These are phyloP conservation scores for Polygonum maritimum DNA, from an alignment of 148 eudicot genomes.

Conservation along the genomic window DNA sequence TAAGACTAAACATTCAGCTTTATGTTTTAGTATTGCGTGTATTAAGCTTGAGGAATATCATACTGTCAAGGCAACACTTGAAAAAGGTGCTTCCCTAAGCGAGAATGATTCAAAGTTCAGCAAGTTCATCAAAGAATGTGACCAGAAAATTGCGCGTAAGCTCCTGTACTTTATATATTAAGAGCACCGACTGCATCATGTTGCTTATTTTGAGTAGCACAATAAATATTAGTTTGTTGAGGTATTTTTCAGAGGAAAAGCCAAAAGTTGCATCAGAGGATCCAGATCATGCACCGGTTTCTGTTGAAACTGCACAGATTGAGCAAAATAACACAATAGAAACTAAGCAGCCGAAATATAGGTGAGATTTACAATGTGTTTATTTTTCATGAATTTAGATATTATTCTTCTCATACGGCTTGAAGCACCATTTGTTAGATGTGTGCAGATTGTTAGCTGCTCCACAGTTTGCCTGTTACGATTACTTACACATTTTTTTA, in stretches of 20 bases:
- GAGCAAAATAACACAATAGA: background rate
- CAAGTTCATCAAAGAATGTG: no score
- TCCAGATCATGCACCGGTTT: background rate
- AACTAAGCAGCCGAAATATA: background rate
- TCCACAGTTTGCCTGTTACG: background rate
- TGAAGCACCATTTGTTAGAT: background rate
- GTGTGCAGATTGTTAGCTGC: background rate
- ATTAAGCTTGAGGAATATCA: no score
- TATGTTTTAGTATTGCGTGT: no score
- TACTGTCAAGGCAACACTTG: no score
- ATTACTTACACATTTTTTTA: background rate
- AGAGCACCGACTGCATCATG: no score
- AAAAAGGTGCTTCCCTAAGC: no score
- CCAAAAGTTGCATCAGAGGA: background rate
- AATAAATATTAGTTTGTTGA: background rate
- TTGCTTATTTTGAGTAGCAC: background rate
- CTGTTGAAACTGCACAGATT: conserved; percentile 1
- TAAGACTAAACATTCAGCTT: no score
- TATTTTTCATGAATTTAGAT: background rate
- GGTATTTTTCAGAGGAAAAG: background rate
- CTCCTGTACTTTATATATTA: no score
- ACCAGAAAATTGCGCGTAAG: no score
- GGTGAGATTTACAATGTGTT: background rate
- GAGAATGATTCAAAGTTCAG: no score
- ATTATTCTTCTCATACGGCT: background rate